phyloP scores from a whole-genome alignment of 2,329 filamentous ascomycete genomes.

The Pseudogymnoascus sp. region DNA sequence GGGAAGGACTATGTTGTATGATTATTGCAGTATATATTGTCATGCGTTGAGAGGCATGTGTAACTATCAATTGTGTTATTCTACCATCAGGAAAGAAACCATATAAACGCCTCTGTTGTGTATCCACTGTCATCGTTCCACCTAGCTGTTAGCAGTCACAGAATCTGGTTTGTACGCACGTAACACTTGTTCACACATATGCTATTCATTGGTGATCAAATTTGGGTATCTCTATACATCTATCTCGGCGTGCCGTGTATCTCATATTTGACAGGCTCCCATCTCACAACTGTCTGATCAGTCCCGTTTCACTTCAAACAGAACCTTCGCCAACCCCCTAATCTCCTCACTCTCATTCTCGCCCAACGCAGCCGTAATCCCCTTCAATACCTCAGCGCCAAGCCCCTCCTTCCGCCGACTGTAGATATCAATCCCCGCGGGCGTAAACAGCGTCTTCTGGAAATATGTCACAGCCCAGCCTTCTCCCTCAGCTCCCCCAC shows the following conservation, averaged over 20 bases:
- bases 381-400: slow-evolving; percentile 44
- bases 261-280: not conserved
- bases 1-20: not conserved
- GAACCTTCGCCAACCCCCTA: slow-evolving; percentile 42
- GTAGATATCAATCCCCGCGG: slow-evolving; percentile 74
- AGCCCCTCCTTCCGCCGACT: slow-evolving; percentile 53
- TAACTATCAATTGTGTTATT: slow-evolving; percentile 8
- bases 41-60: slow-evolving; percentile 1
- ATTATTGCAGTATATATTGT: slow-evolving; percentile 7
- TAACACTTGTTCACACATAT: not conserved
- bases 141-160: not conserved
- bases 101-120: not conserved
- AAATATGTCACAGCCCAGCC: slow-evolving; percentile 81
- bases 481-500: slow-evolving; percentile 34
- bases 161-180: not conserved
- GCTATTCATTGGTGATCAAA: not conserved
- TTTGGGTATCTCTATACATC: slow-evolving; percentile 3
- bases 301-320: slow-evolving; percentile 38
- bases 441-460: slow-evolving; percentile 72
- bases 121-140: not conserved
- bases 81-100: not conserved
- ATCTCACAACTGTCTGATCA: slow-evolving; percentile 7
- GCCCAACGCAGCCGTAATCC: slow-evolving; percentile 46
- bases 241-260: not conserved
- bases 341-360: slow-evolving; percentile 42